Percentiles rank a stretch among this genome's conserved stretches.
These are phyloP conservation scores for Pythium aquatile DNA, from an alignment of 352 stramenopile genomes.

Conservation along the genomic window DNA sequence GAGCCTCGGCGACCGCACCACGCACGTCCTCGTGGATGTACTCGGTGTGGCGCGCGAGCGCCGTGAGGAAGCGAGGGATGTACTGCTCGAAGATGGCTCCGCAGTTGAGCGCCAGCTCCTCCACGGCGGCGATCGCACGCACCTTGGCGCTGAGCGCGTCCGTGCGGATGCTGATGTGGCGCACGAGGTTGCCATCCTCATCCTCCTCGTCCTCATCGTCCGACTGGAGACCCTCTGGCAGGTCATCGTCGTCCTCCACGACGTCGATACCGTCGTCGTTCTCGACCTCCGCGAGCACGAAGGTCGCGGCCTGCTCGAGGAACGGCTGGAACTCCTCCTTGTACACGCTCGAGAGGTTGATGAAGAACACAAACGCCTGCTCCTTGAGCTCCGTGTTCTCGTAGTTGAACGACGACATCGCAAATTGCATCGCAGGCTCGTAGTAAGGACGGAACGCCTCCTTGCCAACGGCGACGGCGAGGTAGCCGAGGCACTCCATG, in stretches of 20 bases:
- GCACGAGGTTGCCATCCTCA: slow-evolving; percentile 53
- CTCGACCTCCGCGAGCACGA: slow-evolving; percentile 69
- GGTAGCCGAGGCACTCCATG: slow-evolving; percentile 98
- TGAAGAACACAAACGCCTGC: slow-evolving; percentile 98
- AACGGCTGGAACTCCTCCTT: slow-evolving; percentile 96
- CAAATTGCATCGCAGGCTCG: slow-evolving; percentile 92
- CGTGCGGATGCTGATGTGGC: slow-evolving; percentile 86
- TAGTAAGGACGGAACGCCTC: slow-evolving; percentile 96
- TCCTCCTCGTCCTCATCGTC: slow-evolving; percentile 77
- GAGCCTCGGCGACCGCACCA: slow-evolving; percentile 71
- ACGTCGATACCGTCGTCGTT: slow-evolving; percentile 78
- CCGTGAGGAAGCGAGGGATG: slow-evolving; percentile 81
- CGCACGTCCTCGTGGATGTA: slow-evolving; percentile 89
- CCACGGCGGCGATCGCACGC: slow-evolving; percentile 75
- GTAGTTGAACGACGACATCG: slow-evolving; percentile 91
- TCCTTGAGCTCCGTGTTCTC: slow-evolving; percentile 97
- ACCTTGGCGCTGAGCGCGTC: slow-evolving; percentile 86
- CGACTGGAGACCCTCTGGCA: slow-evolving; percentile 71
- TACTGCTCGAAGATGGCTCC: slow-evolving; percentile 76
- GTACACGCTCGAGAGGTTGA: slow-evolving; percentile 98
- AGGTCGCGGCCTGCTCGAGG: slow-evolving; percentile 73
- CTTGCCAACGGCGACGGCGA: slow-evolving; percentile 95
- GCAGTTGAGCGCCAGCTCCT: slow-evolving; percentile 84
- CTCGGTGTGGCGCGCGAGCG: slow-evolving; percentile 73
- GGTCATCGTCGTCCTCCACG: slow-evolving; percentile 68